Base-by-base conservation (phyloP, 176 grass and related monocot genomes). In the Musa schizocarpa region DNA sequence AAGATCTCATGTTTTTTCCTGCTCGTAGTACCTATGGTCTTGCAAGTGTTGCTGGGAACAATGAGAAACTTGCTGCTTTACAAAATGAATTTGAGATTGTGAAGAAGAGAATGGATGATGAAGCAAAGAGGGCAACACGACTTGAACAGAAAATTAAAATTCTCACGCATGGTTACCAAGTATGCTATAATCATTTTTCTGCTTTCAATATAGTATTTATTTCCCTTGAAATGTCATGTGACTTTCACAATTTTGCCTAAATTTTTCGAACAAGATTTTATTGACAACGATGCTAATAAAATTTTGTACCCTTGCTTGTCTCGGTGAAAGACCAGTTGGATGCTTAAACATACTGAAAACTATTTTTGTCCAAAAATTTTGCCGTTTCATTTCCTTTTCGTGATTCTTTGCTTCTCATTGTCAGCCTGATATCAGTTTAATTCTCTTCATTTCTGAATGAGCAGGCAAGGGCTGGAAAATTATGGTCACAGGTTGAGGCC, bases 101-200 rank as follows among this genome's bases (percentile, higher is more conserved):
- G 74, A 93, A 89, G 71, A 92, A 78, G 76, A 85, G 72, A 80
- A 92, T 97, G 90, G 87, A 93, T 72, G 93, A 92, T 75, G 90
- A 97, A 83, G 85, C 90, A 55, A 97, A 97, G 77, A 88, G 90
- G 82, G 89, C 93, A 29, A 83, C 83, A 66, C 82, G 86, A n/a
- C 83, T 92, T 76, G 93, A 93, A 77, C 93, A 97, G 79, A 97
- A 97, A 73, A 90, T 97, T 51, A 97, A 97, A 72, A 74, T 97
- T 76, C 79, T 97, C 69, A 97, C 90, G 76, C 89, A 90, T 79
- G 93, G 93, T 74, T 88, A 93, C 82, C 93, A 97, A 85, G 93
- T 97, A 87, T 66, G 68, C 23, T 21, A 78, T 75, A 9, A 8
- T 72, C 71, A 23, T 77, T 51, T 13, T 73, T 63, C 23, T 53